Conservation (phyloP, 2,329 filamentous ascomycete species). For the Aureobasidium lini region DNA sequence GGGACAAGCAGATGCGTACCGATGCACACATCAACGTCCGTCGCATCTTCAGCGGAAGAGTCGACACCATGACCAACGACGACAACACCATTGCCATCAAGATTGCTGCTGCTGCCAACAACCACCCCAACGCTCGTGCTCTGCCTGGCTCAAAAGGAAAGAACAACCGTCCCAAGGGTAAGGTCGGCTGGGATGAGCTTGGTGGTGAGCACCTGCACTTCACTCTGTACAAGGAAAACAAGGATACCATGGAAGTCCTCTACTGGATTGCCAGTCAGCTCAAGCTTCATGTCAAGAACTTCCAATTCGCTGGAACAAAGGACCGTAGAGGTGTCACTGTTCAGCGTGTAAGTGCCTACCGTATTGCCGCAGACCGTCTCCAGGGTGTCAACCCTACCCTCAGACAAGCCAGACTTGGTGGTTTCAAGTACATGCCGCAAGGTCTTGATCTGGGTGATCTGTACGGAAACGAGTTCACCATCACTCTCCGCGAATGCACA, state of each 20-base stretch:
- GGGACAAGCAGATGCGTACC: constrained; percentile 54
- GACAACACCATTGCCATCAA: constrained; percentile 59
- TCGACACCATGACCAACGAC: constrained; percentile 71
- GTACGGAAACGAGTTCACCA: constrained; percentile 83
- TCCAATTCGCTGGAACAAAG: constrained; percentile 83
- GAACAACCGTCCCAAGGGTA: constrained; percentile 29
- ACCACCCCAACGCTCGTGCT: constrained; percentile 13
- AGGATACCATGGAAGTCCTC: constrained; percentile 89
- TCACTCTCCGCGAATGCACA: constrained; percentile 79
- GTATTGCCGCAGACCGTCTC: constrained; percentile 55
- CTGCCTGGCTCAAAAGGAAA: constrained; percentile 13
- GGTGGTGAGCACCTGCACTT: constrained; percentile 83
- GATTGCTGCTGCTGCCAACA: constrained; percentile 26
- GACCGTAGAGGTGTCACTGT: constrained; percentile 80
- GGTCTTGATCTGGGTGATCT: constrained; percentile 77
- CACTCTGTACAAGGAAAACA: constrained; percentile 92
- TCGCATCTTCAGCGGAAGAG: constrained; percentile 66
- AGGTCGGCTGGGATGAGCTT: constrained; percentile 55
- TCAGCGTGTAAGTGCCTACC: constrained; percentile 66
- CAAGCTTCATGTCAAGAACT: constrained; percentile 59
- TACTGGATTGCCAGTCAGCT: constrained; percentile 67
- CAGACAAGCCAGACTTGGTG: constrained; percentile 54
- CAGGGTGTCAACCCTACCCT: constrained; percentile 54
- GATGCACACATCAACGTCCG: constrained; percentile 61
- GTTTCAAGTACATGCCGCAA: constrained; percentile 67